These are phyloP conservation scores for Diplotaxis tenuifolia DNA, from an alignment of 345 rosid species.

Conservation along the genomic window DNA sequence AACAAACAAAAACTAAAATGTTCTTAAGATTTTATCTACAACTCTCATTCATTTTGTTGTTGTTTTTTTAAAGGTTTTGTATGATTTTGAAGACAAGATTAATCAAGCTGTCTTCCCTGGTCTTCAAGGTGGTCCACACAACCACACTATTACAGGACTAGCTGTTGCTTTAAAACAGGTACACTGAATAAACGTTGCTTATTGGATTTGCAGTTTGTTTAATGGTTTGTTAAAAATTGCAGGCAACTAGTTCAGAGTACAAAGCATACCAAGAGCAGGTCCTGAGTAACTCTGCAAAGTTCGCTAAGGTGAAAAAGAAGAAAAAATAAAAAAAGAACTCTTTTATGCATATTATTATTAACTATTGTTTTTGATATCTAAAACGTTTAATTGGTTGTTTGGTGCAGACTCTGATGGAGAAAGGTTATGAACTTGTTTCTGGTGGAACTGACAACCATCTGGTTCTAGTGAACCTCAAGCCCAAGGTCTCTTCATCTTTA, in stretches of 20 bases:
- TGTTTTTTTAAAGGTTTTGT: constrained; percentile 58
- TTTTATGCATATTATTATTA: not conserved
- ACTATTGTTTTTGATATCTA: not conserved
- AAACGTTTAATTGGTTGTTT: constrained; percentile 7
- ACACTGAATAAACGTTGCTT: not conserved
- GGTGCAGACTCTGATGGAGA: constrained; percentile 62
- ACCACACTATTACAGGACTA: constrained; percentile 95
- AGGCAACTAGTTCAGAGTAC: constrained; percentile 94
- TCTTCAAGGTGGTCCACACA: constrained; percentile 99
- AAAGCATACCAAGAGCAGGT: constrained; percentile 98
- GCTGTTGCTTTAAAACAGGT: constrained; percentile 98
- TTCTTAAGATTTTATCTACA: not conserved
- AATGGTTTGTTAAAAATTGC: constrained; percentile 19
- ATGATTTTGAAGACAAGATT: constrained; percentile 94
- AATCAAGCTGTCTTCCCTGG: constrained; percentile 99
- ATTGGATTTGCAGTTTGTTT: not conserved
- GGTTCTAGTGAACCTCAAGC: constrained; percentile 91
- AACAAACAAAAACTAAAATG: not conserved
- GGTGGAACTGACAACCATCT: constrained; percentile 98
- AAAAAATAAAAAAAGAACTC: not conserved
- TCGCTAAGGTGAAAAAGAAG: constrained; percentile 55
- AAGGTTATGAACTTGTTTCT: constrained; percentile 92
- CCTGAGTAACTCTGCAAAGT: constrained; percentile 76
- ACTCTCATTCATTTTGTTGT: not conserved
- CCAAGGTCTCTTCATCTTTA: constrained; percentile 53